Base-by-base conservation (phyloP, 2,329 filamentous ascomycete genomes). In the Arthrobotrys megalospora region DNA sequence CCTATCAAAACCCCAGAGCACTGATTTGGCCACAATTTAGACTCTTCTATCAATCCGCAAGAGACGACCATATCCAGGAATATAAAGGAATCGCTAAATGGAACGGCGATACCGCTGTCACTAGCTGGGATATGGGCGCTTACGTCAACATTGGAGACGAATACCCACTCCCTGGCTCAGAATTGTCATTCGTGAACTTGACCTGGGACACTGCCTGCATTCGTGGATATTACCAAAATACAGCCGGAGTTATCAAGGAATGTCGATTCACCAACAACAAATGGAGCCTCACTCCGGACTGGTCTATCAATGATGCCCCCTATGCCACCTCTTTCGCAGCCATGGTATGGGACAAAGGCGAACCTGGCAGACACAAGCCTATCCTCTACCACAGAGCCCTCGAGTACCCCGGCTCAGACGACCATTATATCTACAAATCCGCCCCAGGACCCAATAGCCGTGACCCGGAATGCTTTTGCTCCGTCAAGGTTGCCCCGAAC, bases 11-110 rank as follows among this genome's bases (percentile, higher is more conserved):
- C 2, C 5, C 5, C 24, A 21, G 14, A 63, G 7, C 16, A 12
- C 41, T 67, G 32, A 53, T 24, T 8, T 10, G 6, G 36, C 10
- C 2, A 28, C 10, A 34, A 8, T 19, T 5, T 34, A 69, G 66
- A 28, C 52, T 69, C 0, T 69, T 32, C 52, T 69, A 69, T 14
- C 66, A 69, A 28, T 60, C 55, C 34, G 36, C 8, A 14, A 6
- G 11, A 24, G 55, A 60, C 36, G 41, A 48, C 66, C 38, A 24
- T 14, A 38, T 69, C 52, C 50, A 55, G 45, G 38, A 48, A 43
- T 12, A 48, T 16, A 11, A 8, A 19, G 41, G 66, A 36, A 5
- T 24, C 6, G 36, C 34, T 48, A 45, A 48, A 19, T 48, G 52
- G 52, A 36, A 60, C 50, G 28, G 41, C 38, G 14, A 1, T 5